phyloP scores from a whole-genome alignment of 306 rosid species.

The Lupinus albus region DNA sequence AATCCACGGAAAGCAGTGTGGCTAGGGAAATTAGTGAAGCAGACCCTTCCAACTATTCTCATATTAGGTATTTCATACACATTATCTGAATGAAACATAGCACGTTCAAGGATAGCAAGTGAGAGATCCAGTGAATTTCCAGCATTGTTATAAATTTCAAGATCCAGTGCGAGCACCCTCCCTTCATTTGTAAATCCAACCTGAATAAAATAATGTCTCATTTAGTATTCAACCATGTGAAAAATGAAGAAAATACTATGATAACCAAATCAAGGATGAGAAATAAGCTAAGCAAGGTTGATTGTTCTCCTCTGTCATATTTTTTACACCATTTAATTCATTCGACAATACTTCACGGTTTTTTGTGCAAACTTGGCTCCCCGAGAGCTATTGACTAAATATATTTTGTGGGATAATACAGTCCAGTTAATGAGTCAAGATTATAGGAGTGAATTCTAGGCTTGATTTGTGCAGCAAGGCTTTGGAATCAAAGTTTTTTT shows the following conservation, averaged over 20 bases:
- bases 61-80: conserved; percentile 95
- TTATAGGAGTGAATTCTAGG: neutral
- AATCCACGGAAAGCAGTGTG: conserved; percentile 97
- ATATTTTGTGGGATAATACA: neutral
- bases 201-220: conserved; percentile 45
- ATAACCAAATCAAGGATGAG: conserved; percentile 19
- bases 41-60: conserved; percentile 76
- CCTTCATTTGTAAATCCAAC: conserved; percentile 96
- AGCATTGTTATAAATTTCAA: conserved; percentile 83
- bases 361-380: neutral
- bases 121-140: conserved; percentile 93
- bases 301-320: conserved; percentile 7
- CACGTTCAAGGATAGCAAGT: conserved; percentile 87
- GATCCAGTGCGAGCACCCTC: conserved; percentile 82
- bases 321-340: conserved; percentile 23
- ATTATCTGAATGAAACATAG: conserved; percentile 92
- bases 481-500: neutral
- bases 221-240: conserved; percentile 31
- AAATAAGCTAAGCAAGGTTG: conserved; percentile 24
- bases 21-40: conserved; percentile 85
- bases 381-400: conserved; percentile 3
- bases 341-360: neutral
- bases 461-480: neutral
- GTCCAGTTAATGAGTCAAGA: neutral
- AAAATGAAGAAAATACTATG: conserved; percentile 27